Base-by-base conservation (phyloP, 2,329 filamentous ascomycete genomes). In the Mollisiaceae sp. region DNA sequence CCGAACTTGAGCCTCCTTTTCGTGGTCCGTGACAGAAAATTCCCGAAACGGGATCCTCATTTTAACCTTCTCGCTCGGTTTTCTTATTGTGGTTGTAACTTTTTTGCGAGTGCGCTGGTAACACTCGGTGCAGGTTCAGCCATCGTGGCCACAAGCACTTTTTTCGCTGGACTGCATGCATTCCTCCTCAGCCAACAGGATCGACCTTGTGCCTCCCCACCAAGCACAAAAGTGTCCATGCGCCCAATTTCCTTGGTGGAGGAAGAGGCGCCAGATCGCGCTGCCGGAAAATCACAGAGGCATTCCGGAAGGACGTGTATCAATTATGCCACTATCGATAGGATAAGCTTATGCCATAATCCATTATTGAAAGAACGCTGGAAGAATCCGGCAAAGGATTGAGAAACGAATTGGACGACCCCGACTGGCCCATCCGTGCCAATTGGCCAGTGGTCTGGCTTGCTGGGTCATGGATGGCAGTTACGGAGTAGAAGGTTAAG, bases 1-100 rank as follows among this genome's bases (percentile, higher is more conserved):
- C 50, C 50, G 27, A 2, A 24, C 47, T 54, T 54, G 50, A 54
- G 50, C 50, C 50, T 54, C 50, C 50, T 32, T 54, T 54, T 54
- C 22, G n/a, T 27, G 50, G 50, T 54, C 50, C 50, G 50, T 54
- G 50, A 14, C 24, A 54, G 22, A 54, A 54, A 54, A 54, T 54
- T 12, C 50, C 50, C 50, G 50, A 54, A 35, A 54, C 11, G 50
- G n/a, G 11, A n/a, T 54, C 24, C 5, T n/a, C 27, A 54, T 54
- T 24, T 54, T 35, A 54, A 54, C 32, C 50, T 32, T 8, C 32
- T 32, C 22, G 22, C 12, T 54, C 4, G 5, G 5, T 27, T 27
- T 18, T 27, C 50, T 50, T 50, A n/a, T 50, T 27, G 50, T 54
- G 14, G n/a, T 35, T 54, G 50, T 35, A 15, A 18, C 50, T 20